These are phyloP conservation scores for Pleurotus ostreatus DNA, from an alignment of 768 basidiomycete species.

Conservation along the genomic window DNA sequence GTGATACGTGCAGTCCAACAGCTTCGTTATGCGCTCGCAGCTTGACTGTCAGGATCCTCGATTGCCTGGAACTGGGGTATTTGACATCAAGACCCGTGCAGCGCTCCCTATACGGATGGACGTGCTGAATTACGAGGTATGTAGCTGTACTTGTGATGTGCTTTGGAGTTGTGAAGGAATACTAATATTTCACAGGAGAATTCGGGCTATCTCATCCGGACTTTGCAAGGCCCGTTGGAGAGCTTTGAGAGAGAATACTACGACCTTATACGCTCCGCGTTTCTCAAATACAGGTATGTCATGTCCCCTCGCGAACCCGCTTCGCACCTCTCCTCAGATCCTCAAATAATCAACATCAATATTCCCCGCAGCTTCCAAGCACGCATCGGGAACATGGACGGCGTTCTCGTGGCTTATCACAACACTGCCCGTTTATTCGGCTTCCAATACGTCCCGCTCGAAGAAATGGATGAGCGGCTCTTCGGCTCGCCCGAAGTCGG, in stretches of 20 bases:
- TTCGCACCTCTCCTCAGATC: too few species aligned
- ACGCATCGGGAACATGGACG: constrained; percentile 96
- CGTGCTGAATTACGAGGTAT: constrained; percentile 73
- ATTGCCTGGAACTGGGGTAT: constrained; percentile 86
- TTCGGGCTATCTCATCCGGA: constrained; percentile 71
- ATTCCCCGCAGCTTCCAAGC: constrained; percentile 73
- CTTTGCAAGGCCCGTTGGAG: constrained; percentile 55
- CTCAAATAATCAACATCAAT: neutral
- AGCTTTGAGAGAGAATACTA: constrained; percentile 95
- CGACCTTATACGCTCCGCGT: constrained; percentile 89
- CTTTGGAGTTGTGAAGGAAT: too few species aligned
- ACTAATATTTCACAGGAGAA: constrained; percentile 49
- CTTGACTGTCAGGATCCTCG: constrained; percentile 81
- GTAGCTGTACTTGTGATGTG: neutral
- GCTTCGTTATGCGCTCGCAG: constrained; percentile 91
- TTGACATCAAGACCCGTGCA: constrained; percentile 95
- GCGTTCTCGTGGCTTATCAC: constrained; percentile 84
- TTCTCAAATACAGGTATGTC: constrained; percentile 84
- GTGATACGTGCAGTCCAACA: constrained; percentile 35
- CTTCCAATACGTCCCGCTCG: constrained; percentile 87
- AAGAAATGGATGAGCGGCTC: constrained; percentile 82
- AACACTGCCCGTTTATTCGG: constrained; percentile 87
- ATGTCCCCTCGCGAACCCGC: too few species aligned
- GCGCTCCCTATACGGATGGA: constrained; percentile 82
- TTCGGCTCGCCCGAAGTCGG: constrained; percentile 67